A percentile compares a stretch with the other conserved stretches of the same genome.
These are phyloP conservation scores for Hippophae gyantsensis DNA, from an alignment of 306 rosid genomes.

Conservation along the genomic window DNA sequence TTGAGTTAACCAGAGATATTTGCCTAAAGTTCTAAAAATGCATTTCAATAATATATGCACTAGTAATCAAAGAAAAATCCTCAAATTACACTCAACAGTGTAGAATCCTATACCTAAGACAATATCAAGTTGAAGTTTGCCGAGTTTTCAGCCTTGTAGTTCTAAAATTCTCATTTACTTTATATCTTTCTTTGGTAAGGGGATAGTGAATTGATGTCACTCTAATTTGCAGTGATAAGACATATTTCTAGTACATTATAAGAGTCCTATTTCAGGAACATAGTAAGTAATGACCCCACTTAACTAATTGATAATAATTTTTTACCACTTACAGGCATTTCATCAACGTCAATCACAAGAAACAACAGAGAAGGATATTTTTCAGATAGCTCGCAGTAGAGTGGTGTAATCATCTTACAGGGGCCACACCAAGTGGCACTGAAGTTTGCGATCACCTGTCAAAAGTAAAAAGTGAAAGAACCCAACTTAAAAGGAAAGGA, in stretches of 20 bases:
- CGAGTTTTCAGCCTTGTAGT: too few relatives aligned
- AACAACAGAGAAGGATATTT: conserved; percentile 67
- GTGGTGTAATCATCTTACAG: conserved; percentile 73
- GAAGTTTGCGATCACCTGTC: conserved; percentile 89
- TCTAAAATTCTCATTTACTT: too few relatives aligned
- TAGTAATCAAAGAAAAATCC: too few relatives aligned
- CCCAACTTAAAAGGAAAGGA: conserved; percentile 8
- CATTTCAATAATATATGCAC: too few relatives aligned
- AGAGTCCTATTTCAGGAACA: background rate
- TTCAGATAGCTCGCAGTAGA: conserved; percentile 69
- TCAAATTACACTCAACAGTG: too few relatives aligned
- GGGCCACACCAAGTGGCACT: conserved; percentile 99
- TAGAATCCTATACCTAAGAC: too few relatives aligned
- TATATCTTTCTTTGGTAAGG: too few relatives aligned
- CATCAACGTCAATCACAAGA: conserved; percentile 80
- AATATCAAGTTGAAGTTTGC: too few relatives aligned
- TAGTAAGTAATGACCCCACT: background rate
- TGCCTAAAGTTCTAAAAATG: too few relatives aligned
- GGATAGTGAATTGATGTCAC: too few relatives aligned
- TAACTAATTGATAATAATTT: background rate
- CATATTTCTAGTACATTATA: background rate
- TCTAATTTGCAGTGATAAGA: background rate
- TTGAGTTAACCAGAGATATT: too few relatives aligned
- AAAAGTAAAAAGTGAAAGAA: conserved; percentile 11
- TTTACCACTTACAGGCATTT: conserved; percentile 63